A percentile compares a stretch with the other conserved stretches of the same genome.
Evolutionary conservation across 176 grass and related monocot species (phyloP).

Genomic region (Melocanna baccifera): DNA sequence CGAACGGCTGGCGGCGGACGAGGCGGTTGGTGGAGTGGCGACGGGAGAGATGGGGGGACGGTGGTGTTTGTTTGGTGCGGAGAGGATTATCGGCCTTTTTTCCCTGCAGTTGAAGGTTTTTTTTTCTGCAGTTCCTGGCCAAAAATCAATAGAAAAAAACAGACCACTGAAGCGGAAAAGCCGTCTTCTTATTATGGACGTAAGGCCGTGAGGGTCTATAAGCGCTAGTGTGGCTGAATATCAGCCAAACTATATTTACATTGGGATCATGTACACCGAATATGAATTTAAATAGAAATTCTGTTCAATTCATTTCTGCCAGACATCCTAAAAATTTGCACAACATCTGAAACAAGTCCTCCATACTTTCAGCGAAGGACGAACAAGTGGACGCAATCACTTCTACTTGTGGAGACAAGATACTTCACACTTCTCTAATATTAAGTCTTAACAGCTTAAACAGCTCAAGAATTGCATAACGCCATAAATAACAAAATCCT

Average conservation of each 20-base stretch:
- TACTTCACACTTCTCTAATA: not conserved
- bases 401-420: not conserved
- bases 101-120: no score
- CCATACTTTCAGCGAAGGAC: not conserved
- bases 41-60: not conserved
- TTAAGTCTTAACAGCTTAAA: not conserved
- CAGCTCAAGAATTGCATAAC: not conserved
- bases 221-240: not conserved
- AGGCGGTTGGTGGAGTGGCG: not conserved
- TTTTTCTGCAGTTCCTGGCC: no score
- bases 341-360: not conserved
- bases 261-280: not conserved
- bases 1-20: not conserved
- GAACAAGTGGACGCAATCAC: not conserved
- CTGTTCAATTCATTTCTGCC: not conserved
- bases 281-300: not conserved
- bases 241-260: not conserved
- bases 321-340: not conserved
- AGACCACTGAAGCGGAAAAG: no score
- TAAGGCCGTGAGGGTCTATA: not conserved
- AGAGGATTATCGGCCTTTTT: not conserved
- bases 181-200: not conserved
- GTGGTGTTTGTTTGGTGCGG: constrained; percentile 32
- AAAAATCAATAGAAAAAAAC: no score
- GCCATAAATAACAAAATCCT: not conserved